A percentile compares a stretch with the other conserved stretches of the same genome.
Conservation (phyloP, 1,284 basidiomycete genomes). For the Psilocybe mexicana region DNA sequence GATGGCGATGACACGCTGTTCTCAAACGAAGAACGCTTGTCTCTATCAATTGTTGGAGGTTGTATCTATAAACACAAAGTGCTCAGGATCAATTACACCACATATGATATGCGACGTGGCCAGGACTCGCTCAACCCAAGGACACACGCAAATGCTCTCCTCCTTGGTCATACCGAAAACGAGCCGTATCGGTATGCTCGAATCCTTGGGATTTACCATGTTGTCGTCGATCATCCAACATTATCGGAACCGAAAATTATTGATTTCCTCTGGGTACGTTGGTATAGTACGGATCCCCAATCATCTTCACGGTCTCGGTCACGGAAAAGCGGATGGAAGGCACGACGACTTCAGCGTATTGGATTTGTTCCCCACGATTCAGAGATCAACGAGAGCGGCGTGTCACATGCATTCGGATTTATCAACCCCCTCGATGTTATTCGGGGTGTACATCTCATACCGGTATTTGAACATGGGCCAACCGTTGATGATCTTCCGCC, state of each 20-base stretch:
- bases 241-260: conserved; percentile 2
- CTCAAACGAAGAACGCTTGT: conserved; percentile 18
- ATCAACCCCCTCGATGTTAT: conserved; percentile 20
- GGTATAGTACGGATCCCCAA: conserved; percentile 17
- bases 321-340: conserved; percentile 16
- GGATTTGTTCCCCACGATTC: conserved; percentile 14
- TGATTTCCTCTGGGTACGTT: conserved; percentile 23
- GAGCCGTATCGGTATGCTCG: conserved; percentile 27
- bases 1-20: conserved; percentile 4
- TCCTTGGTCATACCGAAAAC: conserved; percentile 20
- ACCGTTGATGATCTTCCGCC: conserved; percentile 1
- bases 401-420: conserved; percentile 20
- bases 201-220: conserved; percentile 23
- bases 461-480: conserved; percentile 6
- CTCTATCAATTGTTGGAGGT: conserved; percentile 27
- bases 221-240: conserved; percentile 6
- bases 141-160: conserved; percentile 37
- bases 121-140: conserved; percentile 42
- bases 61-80: conserved; percentile 36
- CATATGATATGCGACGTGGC: conserved; percentile 39
- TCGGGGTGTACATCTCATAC: conserved; percentile 20
- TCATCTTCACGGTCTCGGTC: not conserved
- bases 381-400: not conserved
- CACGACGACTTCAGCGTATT: conserved; percentile 10
- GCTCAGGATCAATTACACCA: conserved; percentile 44